Evolutionary conservation across 306 rosid genomes (phyloP), one percentile per base, ranked within the genome.

Genomic region (Potentilla sterilis): DNA sequence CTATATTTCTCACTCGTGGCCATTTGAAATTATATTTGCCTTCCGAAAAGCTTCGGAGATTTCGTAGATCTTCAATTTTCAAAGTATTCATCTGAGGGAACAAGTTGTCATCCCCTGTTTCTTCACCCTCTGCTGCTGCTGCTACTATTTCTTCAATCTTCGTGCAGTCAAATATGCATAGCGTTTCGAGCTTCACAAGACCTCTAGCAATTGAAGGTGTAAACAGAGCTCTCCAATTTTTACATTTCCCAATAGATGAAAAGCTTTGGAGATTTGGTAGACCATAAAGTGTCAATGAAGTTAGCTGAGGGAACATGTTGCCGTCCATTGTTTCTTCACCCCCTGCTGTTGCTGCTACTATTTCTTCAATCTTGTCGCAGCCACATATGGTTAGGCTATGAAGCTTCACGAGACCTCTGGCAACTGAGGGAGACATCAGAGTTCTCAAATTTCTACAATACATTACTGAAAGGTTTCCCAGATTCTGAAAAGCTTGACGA

Each of bases 401-500:
- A 12, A 41, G 54, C 40, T 40, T 57, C 67, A 40, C 54, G 1
- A 73, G 34, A 41, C 67, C 41, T 9, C 40, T 73, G 24, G 67
- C 24, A 21, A 21, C 9, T 19, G 54, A 72, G 41, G 63, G 35
- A 3, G 66, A 51, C 14, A 38, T 2, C 24, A 21, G 3, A 73
- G 16, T 7, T 43, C 21, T 43, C 49, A 41, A 57, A 22, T 52
- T 5, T 1, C 2, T 0, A 55, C 67, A 57, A 0, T 0, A 0
- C 0, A 0, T 1, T 40, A 73, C 9, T 16, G 0, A 0, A 0
- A 55, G 4, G 0, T 2, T 1, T 55, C 16, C 14, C 3, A 55
- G 66, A 67, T 43, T 67, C 52, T 55, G 76, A 57, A 72, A 57
- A 22, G 37, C 51, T 40, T 22, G 66, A 54, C 0, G 35, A 57